These are phyloP conservation scores for Lunularia cruciata DNA, from an alignment of 225 moss, liverwort and hornwort genomes.

Conservation along the genomic window DNA sequence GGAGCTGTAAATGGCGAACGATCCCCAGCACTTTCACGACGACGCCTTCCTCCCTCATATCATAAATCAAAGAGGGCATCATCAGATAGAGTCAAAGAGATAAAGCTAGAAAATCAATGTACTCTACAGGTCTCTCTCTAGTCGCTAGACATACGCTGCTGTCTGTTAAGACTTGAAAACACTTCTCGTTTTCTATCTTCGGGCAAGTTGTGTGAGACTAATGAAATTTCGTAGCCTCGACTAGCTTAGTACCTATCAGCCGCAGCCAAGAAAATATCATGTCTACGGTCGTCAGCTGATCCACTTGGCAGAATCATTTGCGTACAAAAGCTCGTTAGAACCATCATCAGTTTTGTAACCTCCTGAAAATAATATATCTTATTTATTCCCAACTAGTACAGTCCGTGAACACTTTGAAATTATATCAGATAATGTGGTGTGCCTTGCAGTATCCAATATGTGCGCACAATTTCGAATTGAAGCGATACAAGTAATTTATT, in stretches of 20 bases:
- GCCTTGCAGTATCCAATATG: no score
- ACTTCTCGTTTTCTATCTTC: conserved; percentile 13
- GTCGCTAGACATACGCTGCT: neutral
- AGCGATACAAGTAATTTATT: no score
- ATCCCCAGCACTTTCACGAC: no score
- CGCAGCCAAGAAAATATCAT: no score
- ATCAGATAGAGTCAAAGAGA: neutral
- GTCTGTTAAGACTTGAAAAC: neutral
- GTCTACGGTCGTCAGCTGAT: neutral
- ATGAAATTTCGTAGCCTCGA: neutral
- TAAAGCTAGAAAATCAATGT: neutral
- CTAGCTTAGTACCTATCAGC: neutral
- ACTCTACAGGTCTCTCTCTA: neutral
- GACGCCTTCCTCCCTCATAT: neutral
- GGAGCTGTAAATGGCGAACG: no score
- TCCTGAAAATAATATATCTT: no score
- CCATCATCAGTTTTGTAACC: neutral
- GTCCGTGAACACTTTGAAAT: no score
- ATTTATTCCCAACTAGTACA: no score
- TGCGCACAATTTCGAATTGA: no score
- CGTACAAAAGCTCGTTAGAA: neutral
- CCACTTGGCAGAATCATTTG: neutral
- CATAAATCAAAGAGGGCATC: neutral
- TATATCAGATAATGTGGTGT: no score
- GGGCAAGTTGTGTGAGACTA: neutral